These are phyloP conservation scores for Parasitella parasitica DNA, from an alignment of 371 early-diverging fungal genomes.

Conservation along the genomic window DNA sequence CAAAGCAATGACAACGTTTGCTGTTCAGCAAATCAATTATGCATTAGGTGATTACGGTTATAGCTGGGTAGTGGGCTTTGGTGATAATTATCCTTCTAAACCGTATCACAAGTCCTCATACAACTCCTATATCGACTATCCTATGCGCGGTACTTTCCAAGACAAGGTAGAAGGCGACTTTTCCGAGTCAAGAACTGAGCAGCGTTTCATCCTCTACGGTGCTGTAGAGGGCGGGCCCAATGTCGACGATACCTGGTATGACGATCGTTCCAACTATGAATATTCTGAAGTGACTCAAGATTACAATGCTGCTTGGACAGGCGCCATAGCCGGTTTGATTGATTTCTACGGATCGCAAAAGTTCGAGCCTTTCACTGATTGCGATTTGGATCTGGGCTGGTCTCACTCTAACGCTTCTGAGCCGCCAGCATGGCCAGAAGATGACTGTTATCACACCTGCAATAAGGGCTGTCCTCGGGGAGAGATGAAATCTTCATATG, in stretches of 20 bases:
- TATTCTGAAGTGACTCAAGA: conserved; percentile 60
- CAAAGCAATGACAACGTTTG: conserved; percentile 44
- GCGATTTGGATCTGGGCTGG: conserved; percentile 59
- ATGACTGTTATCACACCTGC: conserved; percentile 59
- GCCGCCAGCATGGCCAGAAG: conserved; percentile 40
- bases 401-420: conserved; percentile 47
- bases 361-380: conserved; percentile 54
- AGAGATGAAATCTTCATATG: conserved; percentile 39
- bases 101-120: conserved; percentile 61
- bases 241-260: conserved; percentile 54
- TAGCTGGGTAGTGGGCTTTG: conserved; percentile 60
- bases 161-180: conserved; percentile 52
- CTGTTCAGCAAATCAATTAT: conserved; percentile 59
- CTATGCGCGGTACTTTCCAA: conserved; percentile 50
- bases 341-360: conserved; percentile 48
- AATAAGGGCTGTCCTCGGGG: conserved; percentile 49
- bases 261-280: conserved; percentile 55
- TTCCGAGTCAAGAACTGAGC: conserved; percentile 34
- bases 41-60: conserved; percentile 60
- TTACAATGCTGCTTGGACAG: conserved; percentile 60
- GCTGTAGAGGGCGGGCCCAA: conserved; percentile 58
- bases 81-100: conserved; percentile 49
- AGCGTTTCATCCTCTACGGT: conserved; percentile 57
- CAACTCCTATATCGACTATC: conserved; percentile 58
- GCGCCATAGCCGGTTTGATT: conserved; percentile 55